A percentile compares a stretch with the other conserved stretches of the same genome.
Evolutionary conservation across 2,329 filamentous ascomycete species (phyloP).

Genomic region (Pezicula neosporulosa): DNA sequence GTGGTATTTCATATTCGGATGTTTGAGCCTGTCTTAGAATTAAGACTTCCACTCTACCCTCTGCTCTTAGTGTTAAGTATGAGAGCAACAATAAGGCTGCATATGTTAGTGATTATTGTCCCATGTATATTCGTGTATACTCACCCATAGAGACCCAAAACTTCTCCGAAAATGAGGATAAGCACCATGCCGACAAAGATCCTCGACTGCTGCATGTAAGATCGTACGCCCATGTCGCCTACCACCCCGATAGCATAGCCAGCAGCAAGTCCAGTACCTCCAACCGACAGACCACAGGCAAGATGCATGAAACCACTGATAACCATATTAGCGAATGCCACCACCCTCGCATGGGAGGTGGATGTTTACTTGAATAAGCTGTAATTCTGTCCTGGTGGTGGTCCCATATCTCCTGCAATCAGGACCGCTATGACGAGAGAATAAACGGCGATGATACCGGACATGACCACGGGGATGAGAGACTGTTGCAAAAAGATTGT

Average conservation of each 20-base stretch:
- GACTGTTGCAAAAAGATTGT: slow-evolving; percentile 46
- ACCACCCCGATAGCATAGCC: slow-evolving; percentile 97
- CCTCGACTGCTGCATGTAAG: slow-evolving; percentile 93
- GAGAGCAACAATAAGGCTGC: slow-evolving; percentile 83
- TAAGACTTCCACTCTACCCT: slow-evolving; percentile 14
- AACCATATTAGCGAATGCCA: slow-evolving; percentile 8
- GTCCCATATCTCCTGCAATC: slow-evolving; percentile 84
- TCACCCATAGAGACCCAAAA: slow-evolving; percentile 93
- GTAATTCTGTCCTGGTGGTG: slow-evolving; percentile 65
- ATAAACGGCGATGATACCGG: slow-evolving; percentile 98
- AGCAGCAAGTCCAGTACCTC: slow-evolving; percentile 86
- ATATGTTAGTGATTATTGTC: slow-evolving; percentile 9
- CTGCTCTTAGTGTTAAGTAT: slow-evolving; percentile 80
- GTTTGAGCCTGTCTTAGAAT: too few species aligned
- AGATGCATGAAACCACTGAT: slow-evolving; percentile 87
- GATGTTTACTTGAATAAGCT: slow-evolving; percentile 71
- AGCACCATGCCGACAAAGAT: slow-evolving; percentile 99
- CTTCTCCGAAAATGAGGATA: slow-evolving; percentile 97
- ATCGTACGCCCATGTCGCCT: slow-evolving; percentile 87
- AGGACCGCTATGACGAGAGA: slow-evolving; percentile 94
- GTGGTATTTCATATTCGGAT: not conserved
- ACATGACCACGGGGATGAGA: slow-evolving; percentile 91
- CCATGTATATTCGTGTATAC: slow-evolving; percentile 26
- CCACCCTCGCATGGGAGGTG: slow-evolving; percentile 20
- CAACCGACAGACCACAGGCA: slow-evolving; percentile 84